A percentile compares a stretch with the other conserved stretches of the same genome.
phyloP scores from a whole-genome alignment of 306 rosid genomes.

The Lathyrus aphaca region DNA sequence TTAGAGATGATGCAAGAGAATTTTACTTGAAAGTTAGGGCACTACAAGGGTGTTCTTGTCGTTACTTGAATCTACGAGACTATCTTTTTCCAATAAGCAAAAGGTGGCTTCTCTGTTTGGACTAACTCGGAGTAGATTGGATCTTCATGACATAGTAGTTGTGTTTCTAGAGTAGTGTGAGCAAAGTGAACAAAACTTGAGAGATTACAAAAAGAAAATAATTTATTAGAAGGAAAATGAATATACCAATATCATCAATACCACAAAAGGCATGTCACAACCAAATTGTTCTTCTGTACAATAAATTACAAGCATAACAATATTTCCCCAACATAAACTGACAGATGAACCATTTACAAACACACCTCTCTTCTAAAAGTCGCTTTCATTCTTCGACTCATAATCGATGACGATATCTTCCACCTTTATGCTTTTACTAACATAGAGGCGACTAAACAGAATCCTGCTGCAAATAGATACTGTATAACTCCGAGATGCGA shows the following conservation, averaged over 20 bases:
- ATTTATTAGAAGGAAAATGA: constrained; percentile 47
- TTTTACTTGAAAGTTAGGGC: too few relatives aligned
- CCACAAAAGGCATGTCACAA: constrained; percentile 41
- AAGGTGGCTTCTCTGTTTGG: too few relatives aligned
- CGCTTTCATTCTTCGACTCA: neutral
- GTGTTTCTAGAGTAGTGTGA: too few relatives aligned
- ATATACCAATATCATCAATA: constrained; percentile 37
- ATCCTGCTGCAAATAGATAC: constrained; percentile 43
- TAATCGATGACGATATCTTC: neutral
- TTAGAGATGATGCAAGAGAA: too few relatives aligned
- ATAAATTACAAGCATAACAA: constrained; percentile 55
- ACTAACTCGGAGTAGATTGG: too few relatives aligned
- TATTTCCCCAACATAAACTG: constrained; percentile 46
- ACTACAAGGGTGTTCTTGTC: too few relatives aligned
- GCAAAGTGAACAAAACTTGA: neutral
- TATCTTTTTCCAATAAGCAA: too few relatives aligned
- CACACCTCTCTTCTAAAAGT: constrained; percentile 42
- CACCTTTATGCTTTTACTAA: constrained; percentile 25
- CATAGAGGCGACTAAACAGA: constrained; percentile 43
- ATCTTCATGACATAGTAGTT: too few relatives aligned
- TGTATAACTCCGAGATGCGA: constrained; percentile 26
- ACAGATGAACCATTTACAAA: constrained; percentile 58
- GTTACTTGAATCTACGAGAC: too few relatives aligned
- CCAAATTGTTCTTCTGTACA: constrained; percentile 59
- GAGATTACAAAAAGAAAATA: constrained; percentile 35